Evolutionary conservation across 2,329 filamentous ascomycete genomes (phyloP).

Genomic region (Aspergillus terreus): DNA sequence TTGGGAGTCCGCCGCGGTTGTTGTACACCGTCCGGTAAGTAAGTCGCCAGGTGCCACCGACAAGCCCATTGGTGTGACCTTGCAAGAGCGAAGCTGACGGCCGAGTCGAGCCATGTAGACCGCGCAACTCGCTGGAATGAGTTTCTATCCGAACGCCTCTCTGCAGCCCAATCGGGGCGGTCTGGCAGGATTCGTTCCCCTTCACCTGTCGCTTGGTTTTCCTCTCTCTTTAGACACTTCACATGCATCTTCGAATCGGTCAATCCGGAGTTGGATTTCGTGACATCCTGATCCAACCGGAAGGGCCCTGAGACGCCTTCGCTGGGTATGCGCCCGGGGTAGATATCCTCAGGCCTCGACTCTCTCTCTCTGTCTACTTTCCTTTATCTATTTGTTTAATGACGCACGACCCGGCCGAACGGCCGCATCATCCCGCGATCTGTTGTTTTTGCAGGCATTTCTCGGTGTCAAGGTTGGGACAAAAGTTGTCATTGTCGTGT

Average conservation of each 20-base stretch:
- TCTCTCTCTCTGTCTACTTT: neutral
- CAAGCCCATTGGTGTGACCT: neutral
- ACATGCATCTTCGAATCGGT: conserved; percentile 3
- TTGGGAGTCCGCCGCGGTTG: neutral
- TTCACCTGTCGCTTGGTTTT: conserved; percentile 2
- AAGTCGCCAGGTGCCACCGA: neutral
- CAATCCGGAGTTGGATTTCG: neutral
- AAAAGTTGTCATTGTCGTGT: neutral
- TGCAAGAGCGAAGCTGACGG: neutral
- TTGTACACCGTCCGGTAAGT: conserved; percentile 1
- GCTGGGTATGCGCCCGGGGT: neutral
- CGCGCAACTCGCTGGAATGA: neutral
- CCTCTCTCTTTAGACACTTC: conserved; percentile 5
- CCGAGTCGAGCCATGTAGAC: neutral
- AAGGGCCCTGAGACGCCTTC: neutral
- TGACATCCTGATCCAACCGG: conserved; percentile 3
- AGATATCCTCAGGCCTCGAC: neutral
- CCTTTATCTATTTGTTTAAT: conserved; percentile 1
- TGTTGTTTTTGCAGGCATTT: conserved; percentile 9
- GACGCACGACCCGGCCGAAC: conserved; percentile 7
- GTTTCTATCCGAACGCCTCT: neutral
- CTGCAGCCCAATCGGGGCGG: conserved; percentile 8
- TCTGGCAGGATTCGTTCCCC: conserved; percentile 2
- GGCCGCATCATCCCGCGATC: conserved; percentile 4
- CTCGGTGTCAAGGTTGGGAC: conserved; percentile 7